phyloP scores from a whole-genome alignment of 805 yeast genomes.

The Debaryomyces castellii region DNA sequence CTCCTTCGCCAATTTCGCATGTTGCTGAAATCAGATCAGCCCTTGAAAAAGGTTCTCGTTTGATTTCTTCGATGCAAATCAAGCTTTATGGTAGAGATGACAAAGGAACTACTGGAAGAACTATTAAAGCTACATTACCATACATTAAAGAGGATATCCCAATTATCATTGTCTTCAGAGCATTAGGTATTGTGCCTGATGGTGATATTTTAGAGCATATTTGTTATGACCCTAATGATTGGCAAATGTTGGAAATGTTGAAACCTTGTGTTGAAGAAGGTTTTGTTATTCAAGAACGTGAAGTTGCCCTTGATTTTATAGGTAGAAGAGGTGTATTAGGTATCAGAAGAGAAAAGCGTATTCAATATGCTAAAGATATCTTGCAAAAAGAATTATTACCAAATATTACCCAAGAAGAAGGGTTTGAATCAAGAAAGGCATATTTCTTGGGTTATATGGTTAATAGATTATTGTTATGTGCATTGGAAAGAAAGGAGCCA shows the following conservation, averaged over 20 bases:
- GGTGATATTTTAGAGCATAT: conserved; percentile 98
- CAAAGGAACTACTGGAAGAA: conserved; percentile 66
- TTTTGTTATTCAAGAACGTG: conserved; percentile 95
- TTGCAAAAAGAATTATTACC: conserved; percentile 95
- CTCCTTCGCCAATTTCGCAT: conserved; percentile 94
- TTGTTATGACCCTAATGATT: conserved; percentile 95
- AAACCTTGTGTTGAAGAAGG: conserved; percentile 99
- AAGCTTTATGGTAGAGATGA: conserved; percentile 84
- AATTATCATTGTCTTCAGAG: conserved; percentile 94
- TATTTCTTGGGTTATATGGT: conserved; percentile 98
- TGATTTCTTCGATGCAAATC: conserved; percentile 91
- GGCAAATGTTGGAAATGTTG: conserved; percentile 99
- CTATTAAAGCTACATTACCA: conserved; percentile 94
- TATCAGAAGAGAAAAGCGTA: conserved; percentile 95
- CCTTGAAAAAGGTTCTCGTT: conserved; percentile 93
- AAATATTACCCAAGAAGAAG: conserved; percentile 95
- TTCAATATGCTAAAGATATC: conserved; percentile 95
- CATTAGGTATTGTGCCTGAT: conserved; percentile 97
- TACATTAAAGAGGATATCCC: conserved; percentile 97
- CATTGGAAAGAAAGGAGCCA: conserved; percentile 94
- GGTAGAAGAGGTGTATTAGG: conserved; percentile 98
- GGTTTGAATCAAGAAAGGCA: conserved; percentile 95
- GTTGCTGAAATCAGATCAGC: conserved; percentile 97
- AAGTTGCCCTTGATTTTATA: conserved; percentile 95
- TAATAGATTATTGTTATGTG: conserved; percentile 90